phyloP scores from a whole-genome alignment of 768 basidiomycete species.

The Tephrocybe rancida region DNA sequence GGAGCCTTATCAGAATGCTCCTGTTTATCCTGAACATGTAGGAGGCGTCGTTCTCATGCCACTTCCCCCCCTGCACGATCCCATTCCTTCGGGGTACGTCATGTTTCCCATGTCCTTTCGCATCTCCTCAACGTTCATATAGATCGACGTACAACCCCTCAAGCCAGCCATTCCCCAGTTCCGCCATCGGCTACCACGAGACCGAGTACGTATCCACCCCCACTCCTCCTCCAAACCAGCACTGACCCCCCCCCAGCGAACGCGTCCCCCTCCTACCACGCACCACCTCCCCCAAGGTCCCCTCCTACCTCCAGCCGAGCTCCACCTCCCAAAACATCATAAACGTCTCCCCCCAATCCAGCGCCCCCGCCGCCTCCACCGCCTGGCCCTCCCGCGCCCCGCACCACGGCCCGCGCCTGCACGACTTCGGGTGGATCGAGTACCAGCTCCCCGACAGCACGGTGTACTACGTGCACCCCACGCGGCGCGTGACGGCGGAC shows the following conservation, averaged over 20 bases:
- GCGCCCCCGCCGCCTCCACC: conserved; percentile 15
- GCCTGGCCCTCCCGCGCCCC: conserved; percentile 21
- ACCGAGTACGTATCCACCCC: conserved; percentile 28
- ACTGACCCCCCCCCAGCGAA: background rate
- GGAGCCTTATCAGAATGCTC: conserved; percentile 18
- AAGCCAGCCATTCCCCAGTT: conserved; percentile 18
- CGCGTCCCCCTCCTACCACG: too few species aligned
- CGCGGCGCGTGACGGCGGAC: conserved; percentile 67
- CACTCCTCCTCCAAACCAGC: background rate
- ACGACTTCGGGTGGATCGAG: conserved; percentile 73
- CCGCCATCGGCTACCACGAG: conserved; percentile 17
- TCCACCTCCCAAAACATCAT: conserved; percentile 1
- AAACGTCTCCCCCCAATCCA: conserved; percentile 26
- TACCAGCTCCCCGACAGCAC: conserved; percentile 74
- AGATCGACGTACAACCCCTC: conserved; percentile 26
- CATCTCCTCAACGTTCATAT: background rate
- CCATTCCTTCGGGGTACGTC: conserved; percentile 34
- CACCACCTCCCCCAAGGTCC: too few species aligned
- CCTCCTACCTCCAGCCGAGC: too few species aligned
- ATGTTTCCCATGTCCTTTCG: background rate
- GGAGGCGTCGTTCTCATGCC: conserved; percentile 39
- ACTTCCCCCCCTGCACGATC: conserved; percentile 42
- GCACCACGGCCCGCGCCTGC: conserved; percentile 34
- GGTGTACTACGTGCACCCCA: conserved; percentile 71
- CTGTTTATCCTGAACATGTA: conserved; percentile 23